Base-by-base conservation (phyloP, 176 grass and related monocot genomes). In the Lolium rigidum region DNA sequence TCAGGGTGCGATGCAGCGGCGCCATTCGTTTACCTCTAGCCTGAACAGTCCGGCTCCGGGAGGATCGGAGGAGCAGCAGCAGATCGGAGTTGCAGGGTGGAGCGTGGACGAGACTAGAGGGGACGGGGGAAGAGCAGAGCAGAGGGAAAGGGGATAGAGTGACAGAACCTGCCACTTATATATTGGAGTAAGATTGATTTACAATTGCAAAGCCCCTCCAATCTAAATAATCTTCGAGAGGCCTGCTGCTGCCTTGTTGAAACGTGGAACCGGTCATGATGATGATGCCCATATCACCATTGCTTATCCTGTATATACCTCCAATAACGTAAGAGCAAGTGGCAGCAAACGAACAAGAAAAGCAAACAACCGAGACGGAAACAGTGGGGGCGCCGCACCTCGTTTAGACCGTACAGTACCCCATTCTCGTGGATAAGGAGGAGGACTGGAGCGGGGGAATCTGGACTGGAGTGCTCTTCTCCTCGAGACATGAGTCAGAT, bases 111-210 rank as follows among this genome's bases (percentile, higher is more conserved):
- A 18, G 10, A 25, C 26, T 28, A 72, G 6, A 55, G 31, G 26
- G 41, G 15, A 47, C 44, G 47, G n/a, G 1, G 25, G 57, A n/a
- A 26, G 57, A 39, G 39, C 37, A 74, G 54, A 83, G 37, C 22
- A 18, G 17, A n/a, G 11, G 51, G 31, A 47, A 31, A 51, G 48
- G 25, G 46, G 8, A 76, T 67, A 67, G 75, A 86, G 25, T 76
- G 75, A 86, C 70, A 79, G 51, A 78, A 63, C 10, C 35, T 46
- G 0, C 9, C 74, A n/a, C 83, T 85, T 69, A 58, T 78, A 76
- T 28, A 28, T 28, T 4, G 31, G 9, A 38, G 14, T 14, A 31
- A 0, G 2, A 28, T 28, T 28, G 62, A 26, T 67, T 37, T 67
- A 67, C 47, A 51, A 24, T 31, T 41, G 7, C 35, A 46, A 20